Evolutionary conservation across 1,284 basidiomycete genomes (phyloP), one percentile per base, ranked within the genome.

Genomic region (Phlebopus sp.): DNA sequence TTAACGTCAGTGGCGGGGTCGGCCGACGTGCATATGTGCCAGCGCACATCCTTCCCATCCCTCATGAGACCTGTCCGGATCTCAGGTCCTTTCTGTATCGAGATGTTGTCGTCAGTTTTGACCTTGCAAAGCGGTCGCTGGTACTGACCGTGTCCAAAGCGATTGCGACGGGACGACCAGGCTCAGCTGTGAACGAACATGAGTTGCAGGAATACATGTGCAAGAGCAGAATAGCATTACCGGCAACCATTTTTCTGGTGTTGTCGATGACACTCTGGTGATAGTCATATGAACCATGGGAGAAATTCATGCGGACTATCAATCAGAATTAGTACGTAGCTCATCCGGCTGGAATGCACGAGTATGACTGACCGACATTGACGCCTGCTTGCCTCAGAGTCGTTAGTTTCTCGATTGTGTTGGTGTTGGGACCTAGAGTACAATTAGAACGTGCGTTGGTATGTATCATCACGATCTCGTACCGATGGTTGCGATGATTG

Each of bases 231-330:
- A 37, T 43, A 3, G 19, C 68, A 80, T 57, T 59, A 91, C 90
- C 70, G 41, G 81, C 82, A 51, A 91, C 79, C 74, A 90, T 86
- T 64, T 84, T 85, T 60, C 93, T 82, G 43, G 92, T 90, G 77
- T 97, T 97, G 76, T 97, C 92, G 66, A 98, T 92, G 56, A 97
- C 94, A 57, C 90, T 93, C 75, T 97, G 92, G 74, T 98, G 95
- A 70, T 95, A 97, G 63, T 93, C 92, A 70, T 98, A 95, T 49
- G 86, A 88, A 47, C 93, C 93, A 82, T 97, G 93, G 47, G 93
- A 96, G 70, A 96, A 96, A 79, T 97, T 97, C 93, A 97, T 97
- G 71, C 94, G 92, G 53, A 97, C 94, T 96, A 59, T 31, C 49
- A 42, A 39, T 39, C 38, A 34, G 11, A 37, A 47, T 48, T 44